Evolutionary conservation across 352 stramenopile species (phyloP).

Genomic region (Thalassiosira livingstoniorum): DNA sequence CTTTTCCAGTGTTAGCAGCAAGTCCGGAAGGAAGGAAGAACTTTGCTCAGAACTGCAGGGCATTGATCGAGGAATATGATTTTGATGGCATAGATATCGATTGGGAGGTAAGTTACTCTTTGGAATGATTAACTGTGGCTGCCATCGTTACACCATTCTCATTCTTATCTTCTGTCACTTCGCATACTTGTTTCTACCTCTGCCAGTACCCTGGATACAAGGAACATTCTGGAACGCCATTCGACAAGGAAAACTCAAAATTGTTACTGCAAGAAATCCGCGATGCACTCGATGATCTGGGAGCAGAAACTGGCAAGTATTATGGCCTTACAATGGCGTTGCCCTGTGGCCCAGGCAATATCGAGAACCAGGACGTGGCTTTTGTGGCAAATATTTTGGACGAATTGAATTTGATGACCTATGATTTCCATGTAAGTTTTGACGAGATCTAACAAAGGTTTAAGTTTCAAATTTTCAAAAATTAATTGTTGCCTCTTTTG

Average conservation of each 20-base stretch:
- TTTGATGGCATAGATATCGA: conserved; percentile 42
- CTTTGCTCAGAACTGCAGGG: conserved; percentile 30
- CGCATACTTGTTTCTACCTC: background rate
- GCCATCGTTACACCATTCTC: too few relatives aligned
- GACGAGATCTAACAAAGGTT: too few relatives aligned
- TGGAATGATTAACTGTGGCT: too few relatives aligned
- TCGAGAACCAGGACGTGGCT: conserved; percentile 18
- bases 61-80: conserved; percentile 31
- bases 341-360: conserved; percentile 31
- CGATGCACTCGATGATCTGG: conserved; percentile 18
- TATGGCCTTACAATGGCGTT: conserved; percentile 35
- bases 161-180: too few relatives aligned
- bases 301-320: conserved; percentile 1
- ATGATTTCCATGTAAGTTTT: conserved; percentile 44
- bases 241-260: conserved; percentile 19
- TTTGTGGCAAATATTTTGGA: conserved; percentile 17
- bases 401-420: conserved; percentile 42
- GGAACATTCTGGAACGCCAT: conserved; percentile 18
- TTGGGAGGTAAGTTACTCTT: conserved; percentile 9
- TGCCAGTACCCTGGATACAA: conserved; percentile 12
- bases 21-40: background rate
- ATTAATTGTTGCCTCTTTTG: too few relatives aligned
- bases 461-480: too few relatives aligned
- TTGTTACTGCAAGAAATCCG: conserved; percentile 14
- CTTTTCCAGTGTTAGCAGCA: conserved; percentile 17